These are phyloP conservation scores for Trichosporon sp. DNA, from an alignment of 1,284 basidiomycete species.

Conservation along the genomic window DNA sequence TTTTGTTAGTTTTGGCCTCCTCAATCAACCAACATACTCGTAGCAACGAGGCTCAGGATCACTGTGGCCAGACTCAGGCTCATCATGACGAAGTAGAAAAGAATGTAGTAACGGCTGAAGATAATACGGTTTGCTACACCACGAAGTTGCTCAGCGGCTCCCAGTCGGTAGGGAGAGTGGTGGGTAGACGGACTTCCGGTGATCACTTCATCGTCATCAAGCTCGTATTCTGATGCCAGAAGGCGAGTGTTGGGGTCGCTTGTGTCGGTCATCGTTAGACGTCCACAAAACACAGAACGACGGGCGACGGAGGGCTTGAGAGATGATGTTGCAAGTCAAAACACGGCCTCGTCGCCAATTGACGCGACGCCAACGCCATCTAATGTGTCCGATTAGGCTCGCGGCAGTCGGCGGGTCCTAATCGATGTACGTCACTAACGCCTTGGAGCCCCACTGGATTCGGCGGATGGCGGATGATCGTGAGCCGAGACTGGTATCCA, in stretches of 20 bases:
- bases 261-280: neutral
- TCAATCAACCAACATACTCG: slow-evolving; percentile 27
- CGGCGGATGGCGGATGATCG: neutral
- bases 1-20: neutral
- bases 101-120: slow-evolving; percentile 45
- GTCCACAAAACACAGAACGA: neutral
- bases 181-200: neutral
- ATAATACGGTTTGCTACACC: slow-evolving; percentile 48
- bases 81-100: slow-evolving; percentile 85
- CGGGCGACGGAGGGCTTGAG: neutral
- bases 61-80: slow-evolving; percentile 83
- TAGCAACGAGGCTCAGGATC: slow-evolving; percentile 65
- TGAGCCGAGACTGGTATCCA: neutral
- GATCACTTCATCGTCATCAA: slow-evolving; percentile 14
- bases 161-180: slow-evolving; percentile 41
- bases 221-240: slow-evolving; percentile 23
- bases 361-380: too few species aligned
- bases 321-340: neutral
- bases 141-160: slow-evolving; percentile 40
- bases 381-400: neutral
- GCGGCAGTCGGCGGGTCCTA: neutral
- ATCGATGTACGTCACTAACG: neutral
- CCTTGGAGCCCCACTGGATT: neutral
- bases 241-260: slow-evolving; percentile 4
- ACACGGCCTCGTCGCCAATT: too few species aligned